These are phyloP conservation scores for Xylaria arbuscula DNA, from an alignment of 2,329 filamentous ascomycete species.

Conservation along the genomic window DNA sequence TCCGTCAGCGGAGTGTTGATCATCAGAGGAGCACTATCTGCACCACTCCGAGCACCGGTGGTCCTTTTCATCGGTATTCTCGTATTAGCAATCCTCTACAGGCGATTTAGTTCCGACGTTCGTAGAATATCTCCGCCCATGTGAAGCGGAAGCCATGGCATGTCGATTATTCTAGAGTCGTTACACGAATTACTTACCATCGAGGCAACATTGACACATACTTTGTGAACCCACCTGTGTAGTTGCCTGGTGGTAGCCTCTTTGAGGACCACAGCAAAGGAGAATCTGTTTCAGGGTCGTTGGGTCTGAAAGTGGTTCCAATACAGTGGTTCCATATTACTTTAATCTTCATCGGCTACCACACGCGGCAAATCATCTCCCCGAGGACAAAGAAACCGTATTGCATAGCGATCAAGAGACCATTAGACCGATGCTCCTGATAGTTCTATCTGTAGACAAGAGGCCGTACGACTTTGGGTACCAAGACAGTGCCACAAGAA, in stretches of 20 bases:
- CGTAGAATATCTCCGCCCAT: conserved; percentile 38
- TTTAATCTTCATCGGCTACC: conserved; percentile 42
- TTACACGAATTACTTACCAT: conserved; percentile 34
- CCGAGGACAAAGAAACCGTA: conserved; percentile 34
- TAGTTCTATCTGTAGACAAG: conserved; percentile 24
- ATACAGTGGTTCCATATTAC: conserved; percentile 37
- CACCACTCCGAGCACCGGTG: conserved; percentile 46
- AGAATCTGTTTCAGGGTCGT: conserved; percentile 36
- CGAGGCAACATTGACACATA: conserved; percentile 25
- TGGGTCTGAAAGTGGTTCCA: conserved; percentile 42
- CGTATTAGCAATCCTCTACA: conserved; percentile 44
- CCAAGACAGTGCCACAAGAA: conserved; percentile 41
- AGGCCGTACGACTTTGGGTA: conserved; percentile 50
- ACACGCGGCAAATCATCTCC: conserved; percentile 37
- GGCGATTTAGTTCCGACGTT: conserved; percentile 43
- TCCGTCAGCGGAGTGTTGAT: conserved; percentile 46
- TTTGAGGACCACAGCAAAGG: conserved; percentile 32
- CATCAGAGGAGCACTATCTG: conserved; percentile 45
- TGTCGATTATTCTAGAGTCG: conserved; percentile 28
- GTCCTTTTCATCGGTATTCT: conserved; percentile 47
- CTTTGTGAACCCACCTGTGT: conserved; percentile 28
- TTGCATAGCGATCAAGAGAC: conserved; percentile 35
- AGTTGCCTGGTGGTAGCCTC: conserved; percentile 33
- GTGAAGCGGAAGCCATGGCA: conserved; percentile 38
- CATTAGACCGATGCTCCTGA: conserved; percentile 41